A percentile compares a stretch with the other conserved stretches of the same genome.
phyloP scores from a whole-genome alignment of 208 protist species.

The Crithidia expoeki region DNA sequence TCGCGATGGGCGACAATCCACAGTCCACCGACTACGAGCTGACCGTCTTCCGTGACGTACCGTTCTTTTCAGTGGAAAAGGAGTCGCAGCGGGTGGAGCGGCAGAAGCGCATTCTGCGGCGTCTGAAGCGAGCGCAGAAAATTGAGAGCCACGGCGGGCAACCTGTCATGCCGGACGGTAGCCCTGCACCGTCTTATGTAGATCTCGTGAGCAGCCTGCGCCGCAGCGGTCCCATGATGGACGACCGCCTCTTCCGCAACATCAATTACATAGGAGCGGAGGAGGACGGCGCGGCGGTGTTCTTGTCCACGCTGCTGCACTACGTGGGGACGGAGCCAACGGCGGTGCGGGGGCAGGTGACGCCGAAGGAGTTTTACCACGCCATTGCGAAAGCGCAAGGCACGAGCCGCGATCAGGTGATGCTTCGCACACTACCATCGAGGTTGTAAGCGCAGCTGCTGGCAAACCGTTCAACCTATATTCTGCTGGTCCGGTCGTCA shows the following conservation, averaged over 20 bases:
- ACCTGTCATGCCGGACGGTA: slow-evolving; percentile 50
- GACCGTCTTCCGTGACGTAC: slow-evolving; percentile 72
- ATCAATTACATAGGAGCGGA: slow-evolving; percentile 78
- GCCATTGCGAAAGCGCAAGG: slow-evolving; percentile 32
- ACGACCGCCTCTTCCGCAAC: slow-evolving; percentile 70
- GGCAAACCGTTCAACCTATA: too few relatives aligned
- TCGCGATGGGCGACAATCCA: slow-evolving; percentile 86
- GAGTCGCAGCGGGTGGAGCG: slow-evolving; percentile 62
- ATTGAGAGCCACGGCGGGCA: slow-evolving; percentile 28
- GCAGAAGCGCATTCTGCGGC: slow-evolving; percentile 63
- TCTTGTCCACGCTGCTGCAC: slow-evolving; percentile 63
- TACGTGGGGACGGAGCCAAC: slow-evolving; percentile 12
- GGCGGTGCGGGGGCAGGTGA: not conserved
- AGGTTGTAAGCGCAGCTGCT: slow-evolving; percentile 36
- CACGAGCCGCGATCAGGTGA: slow-evolving; percentile 26
- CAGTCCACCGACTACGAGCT: slow-evolving; percentile 84
- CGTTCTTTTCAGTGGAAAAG: slow-evolving; percentile 81
- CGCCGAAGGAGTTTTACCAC: slow-evolving; percentile 29
- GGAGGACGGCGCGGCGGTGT: slow-evolving; percentile 70
- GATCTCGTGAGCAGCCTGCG: slow-evolving; percentile 35
- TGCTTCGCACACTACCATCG: slow-evolving; percentile 1
- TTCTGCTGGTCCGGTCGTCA: too few relatives aligned
- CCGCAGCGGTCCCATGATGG: slow-evolving; percentile 75
- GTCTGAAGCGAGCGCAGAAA: slow-evolving; percentile 36
- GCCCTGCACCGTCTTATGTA: slow-evolving; percentile 42